Conservation (phyloP, 1,139 yeast genomes). For the Zygoascus meyerae region DNA sequence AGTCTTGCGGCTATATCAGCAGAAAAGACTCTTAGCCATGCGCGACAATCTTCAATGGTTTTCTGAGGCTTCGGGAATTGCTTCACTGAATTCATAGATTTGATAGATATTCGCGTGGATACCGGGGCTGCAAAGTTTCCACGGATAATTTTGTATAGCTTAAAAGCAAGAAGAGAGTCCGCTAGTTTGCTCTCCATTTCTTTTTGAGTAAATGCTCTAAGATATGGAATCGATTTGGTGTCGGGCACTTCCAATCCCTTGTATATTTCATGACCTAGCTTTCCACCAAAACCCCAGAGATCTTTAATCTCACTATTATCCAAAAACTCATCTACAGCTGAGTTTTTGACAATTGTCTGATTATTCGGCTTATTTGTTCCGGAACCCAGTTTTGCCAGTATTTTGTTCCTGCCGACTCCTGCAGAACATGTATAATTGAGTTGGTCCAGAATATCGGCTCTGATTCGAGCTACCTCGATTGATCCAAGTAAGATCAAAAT, state of each 20-base stretch:
- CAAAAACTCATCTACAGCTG: slow-evolving; percentile 48
- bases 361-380: slow-evolving; percentile 79
- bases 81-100: slow-evolving; percentile 86
- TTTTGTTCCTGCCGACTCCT: slow-evolving; percentile 72
- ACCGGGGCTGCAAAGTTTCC: slow-evolving; percentile 56
- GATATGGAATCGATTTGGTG: slow-evolving; percentile 24
- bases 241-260: slow-evolving; percentile 34
- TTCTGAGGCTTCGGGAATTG: slow-evolving; percentile 59
- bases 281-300: slow-evolving; percentile 90
- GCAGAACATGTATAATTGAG: slow-evolving; percentile 86
- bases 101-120: slow-evolving; percentile 54
- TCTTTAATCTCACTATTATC: slow-evolving; percentile 61
- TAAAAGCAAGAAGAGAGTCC: slow-evolving; percentile 43
- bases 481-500: slow-evolving; percentile 64
- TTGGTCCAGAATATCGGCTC: slow-evolving; percentile 47
- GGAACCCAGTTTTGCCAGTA: slow-evolving; percentile 83
- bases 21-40: slow-evolving; percentile 79
- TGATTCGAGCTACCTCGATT: slow-evolving; percentile 45
- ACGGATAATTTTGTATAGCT: slow-evolving; percentile 54
- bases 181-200: slow-evolving; percentile 36
- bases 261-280: slow-evolving; percentile 60
- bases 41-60: slow-evolving; percentile 52
- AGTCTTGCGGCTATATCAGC: slow-evolving; percentile 73
- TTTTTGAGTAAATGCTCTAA: slow-evolving; percentile 28
- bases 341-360: slow-evolving; percentile 65